Evolutionary conservation across 257 asterid species (phyloP).

Genomic region (Pogostemon cablin): DNA sequence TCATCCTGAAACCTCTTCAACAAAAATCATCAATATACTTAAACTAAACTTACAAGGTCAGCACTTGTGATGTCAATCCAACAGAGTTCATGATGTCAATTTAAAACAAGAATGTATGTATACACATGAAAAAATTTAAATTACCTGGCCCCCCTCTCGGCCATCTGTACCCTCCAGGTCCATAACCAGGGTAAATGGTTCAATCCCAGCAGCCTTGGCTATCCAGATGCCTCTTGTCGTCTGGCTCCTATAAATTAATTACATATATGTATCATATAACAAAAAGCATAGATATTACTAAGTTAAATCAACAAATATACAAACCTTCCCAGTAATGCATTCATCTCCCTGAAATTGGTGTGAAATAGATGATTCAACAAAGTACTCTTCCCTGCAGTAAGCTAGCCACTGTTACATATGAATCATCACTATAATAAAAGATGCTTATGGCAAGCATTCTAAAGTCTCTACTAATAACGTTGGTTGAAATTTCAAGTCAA

Average conservation of each 20-base stretch:
- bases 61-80: too few relatives aligned
- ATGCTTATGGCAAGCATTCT: too few relatives aligned
- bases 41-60: too few relatives aligned
- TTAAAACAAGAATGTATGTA: too few relatives aligned
- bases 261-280: too few relatives aligned
- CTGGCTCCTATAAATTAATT: conserved; percentile 33
- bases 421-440: too few relatives aligned
- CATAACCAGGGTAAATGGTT: conserved; percentile 51
- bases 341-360: conserved; percentile 52
- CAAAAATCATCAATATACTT: not conserved
- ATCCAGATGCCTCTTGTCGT: conserved; percentile 68
- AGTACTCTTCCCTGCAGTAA: conserved; percentile 48
- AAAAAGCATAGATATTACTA: too few relatives aligned
- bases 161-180: conserved; percentile 77
- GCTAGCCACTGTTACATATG: not conserved
- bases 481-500: too few relatives aligned
- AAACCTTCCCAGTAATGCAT: conserved; percentile 44
- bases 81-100: too few relatives aligned
- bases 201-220: conserved; percentile 51
- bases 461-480: too few relatives aligned
- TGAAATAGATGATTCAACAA: conserved; percentile 47
- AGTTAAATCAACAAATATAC: not conserved
- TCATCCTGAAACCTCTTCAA: conserved; percentile 48
- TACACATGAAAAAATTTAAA: not conserved
- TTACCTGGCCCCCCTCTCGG: conserved; percentile 65